Percentiles rank a stretch among this genome's conserved stretches.
These are phyloP conservation scores for Vitis riparia DNA, from an alignment of 164 flowering plant species.

Conservation along the genomic window DNA sequence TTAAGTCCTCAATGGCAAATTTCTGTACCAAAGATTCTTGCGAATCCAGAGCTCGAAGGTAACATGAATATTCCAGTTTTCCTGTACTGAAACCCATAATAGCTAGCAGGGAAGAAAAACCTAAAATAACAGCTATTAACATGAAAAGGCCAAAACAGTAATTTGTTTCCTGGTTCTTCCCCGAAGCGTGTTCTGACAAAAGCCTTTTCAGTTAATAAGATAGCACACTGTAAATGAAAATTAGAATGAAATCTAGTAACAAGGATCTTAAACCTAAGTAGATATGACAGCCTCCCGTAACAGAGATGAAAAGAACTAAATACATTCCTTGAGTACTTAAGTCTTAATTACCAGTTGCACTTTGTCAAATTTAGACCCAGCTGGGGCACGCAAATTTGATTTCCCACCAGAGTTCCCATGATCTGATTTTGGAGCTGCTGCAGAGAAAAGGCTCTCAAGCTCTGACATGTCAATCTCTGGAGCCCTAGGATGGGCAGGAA, in stretches of 20 bases:
- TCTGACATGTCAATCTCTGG: conserved; percentile 79
- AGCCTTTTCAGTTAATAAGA: too few relatives aligned
- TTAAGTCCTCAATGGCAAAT: neutral
- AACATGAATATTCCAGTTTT: neutral
- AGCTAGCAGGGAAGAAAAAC: neutral
- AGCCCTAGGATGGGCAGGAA: conserved; percentile 39
- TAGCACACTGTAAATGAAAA: too few relatives aligned
- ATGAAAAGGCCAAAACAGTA: neutral
- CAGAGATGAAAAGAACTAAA: neutral
- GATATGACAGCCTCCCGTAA: neutral
- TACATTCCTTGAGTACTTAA: neutral
- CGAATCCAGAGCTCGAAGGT: neutral
- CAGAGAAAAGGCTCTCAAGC: conserved; percentile 75
- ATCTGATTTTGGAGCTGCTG: conserved; percentile 46
- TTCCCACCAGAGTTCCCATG: conserved; percentile 38
- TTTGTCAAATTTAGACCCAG: conserved; percentile 47
- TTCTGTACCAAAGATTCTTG: neutral
- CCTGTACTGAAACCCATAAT: neutral
- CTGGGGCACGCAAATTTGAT: conserved; percentile 37
- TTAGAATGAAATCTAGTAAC: too few relatives aligned
- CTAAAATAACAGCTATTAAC: neutral
- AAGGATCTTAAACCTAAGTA: too few relatives aligned
- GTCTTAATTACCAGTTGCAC: conserved; percentile 57
- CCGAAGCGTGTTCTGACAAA: neutral
- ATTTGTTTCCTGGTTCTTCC: neutral